phyloP scores from a whole-genome alignment of 768 basidiomycete genomes.

The Suillus subalutaceus region DNA sequence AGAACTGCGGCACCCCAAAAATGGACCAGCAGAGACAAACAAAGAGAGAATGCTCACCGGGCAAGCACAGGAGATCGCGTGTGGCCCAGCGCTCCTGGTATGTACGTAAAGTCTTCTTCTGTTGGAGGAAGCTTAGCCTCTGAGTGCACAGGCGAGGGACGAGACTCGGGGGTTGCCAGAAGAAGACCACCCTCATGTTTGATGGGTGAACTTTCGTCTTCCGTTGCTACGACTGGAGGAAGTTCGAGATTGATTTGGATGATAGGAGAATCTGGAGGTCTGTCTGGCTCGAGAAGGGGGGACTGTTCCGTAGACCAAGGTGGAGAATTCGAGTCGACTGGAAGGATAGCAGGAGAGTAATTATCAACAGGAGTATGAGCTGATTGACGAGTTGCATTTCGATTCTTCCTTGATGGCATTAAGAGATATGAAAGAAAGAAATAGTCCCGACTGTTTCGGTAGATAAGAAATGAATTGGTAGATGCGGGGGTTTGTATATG shows the following conservation, averaged over 20 bases:
- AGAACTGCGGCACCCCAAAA: conserved; percentile 3
- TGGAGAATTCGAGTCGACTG: conserved; percentile 32
- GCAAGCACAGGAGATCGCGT: conserved; percentile 34
- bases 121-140: conserved; percentile 18
- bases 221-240: conserved; percentile 18
- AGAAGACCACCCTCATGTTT: conserved; percentile 33
- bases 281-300: conserved; percentile 12
- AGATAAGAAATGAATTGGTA: conserved; percentile 18
- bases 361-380: conserved; percentile 20
- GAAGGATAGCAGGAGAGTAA: conserved; percentile 33
- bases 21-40: not conserved
- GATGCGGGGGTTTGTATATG: conserved; percentile 6
- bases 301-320: conserved; percentile 22
- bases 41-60: conserved; percentile 26
- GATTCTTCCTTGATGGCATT: conserved; percentile 32
- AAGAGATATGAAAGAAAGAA: conserved; percentile 22
- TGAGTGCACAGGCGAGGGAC: conserved; percentile 18
- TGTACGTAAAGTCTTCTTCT: conserved; percentile 11
- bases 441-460: conserved; percentile 11
- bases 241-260: conserved; percentile 17
- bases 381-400: conserved; percentile 27
- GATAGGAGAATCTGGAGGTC: conserved; percentile 13
- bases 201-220: conserved; percentile 26
- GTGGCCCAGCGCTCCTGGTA: conserved; percentile 21
- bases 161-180: conserved; percentile 15